Evolutionary conservation across 768 basidiomycete species (phyloP).

Genomic region (Amanita fuliginea): DNA sequence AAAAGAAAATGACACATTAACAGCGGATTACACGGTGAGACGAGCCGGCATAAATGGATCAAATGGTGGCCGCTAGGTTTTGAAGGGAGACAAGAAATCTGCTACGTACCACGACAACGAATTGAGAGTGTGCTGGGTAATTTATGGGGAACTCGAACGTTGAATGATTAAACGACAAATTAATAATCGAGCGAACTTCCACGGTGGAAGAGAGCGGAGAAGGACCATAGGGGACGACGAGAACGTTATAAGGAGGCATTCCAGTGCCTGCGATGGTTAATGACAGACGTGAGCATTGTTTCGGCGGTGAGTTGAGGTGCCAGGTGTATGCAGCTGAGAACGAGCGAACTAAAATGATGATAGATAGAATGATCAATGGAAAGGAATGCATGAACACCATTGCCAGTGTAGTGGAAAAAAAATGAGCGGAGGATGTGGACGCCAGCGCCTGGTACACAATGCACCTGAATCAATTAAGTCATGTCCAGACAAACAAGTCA

Average conservation of each 20-base stretch:
- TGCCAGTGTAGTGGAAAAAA: background rate
- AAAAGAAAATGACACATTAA: background rate
- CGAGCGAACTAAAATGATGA: constrained; percentile 17
- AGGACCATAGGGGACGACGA: constrained; percentile 60
- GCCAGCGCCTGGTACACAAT: background rate
- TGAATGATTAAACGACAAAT: constrained; percentile 36
- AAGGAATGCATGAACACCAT: background rate
- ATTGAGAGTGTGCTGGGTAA: constrained; percentile 58
- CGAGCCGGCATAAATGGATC: constrained; percentile 1
- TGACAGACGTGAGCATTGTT: constrained; percentile 57
- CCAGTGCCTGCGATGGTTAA: constrained; percentile 46
- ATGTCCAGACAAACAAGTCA: background rate
- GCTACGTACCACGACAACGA: constrained; percentile 64
- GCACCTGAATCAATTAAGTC: background rate
- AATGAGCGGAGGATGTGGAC: background rate
- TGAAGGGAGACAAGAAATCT: constrained; percentile 2
- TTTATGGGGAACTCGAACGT: constrained; percentile 45
- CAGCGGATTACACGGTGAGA: background rate
- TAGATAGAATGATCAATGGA: constrained; percentile 8
- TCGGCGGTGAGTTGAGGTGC: constrained; percentile 35
- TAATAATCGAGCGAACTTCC: constrained; percentile 53
- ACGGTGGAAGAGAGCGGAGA: constrained; percentile 46
- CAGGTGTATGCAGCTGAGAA: constrained; percentile 31
- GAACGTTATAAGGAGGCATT: constrained; percentile 52
- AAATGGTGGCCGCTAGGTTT: background rate